These are phyloP conservation scores for Candida schatavii DNA, from an alignment of 805 yeast species.

Conservation along the genomic window DNA sequence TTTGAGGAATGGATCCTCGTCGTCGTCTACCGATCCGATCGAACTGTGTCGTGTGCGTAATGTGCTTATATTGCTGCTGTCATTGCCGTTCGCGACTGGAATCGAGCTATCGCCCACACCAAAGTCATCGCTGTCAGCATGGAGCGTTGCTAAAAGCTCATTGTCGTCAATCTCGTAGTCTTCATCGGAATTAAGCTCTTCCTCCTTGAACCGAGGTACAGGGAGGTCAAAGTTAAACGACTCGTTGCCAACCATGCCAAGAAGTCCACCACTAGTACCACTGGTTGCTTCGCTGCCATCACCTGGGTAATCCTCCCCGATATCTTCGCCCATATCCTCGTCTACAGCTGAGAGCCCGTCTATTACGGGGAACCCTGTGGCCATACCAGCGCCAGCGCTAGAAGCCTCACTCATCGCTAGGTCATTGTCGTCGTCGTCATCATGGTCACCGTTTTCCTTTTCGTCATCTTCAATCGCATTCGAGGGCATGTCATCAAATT, in stretches of 20 bases:
- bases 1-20: conserved; percentile 35
- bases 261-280: conserved; percentile 15
- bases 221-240: conserved; percentile 4
- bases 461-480: conserved; percentile 18
- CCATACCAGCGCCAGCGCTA: conserved; percentile 17
- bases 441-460: conserved; percentile 19
- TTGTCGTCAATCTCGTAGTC: conserved; percentile 60
- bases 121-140: conserved; percentile 46
- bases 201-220: conserved; percentile 52
- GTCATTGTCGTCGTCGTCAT: conserved; percentile 12
- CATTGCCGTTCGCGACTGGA: conserved; percentile 8
- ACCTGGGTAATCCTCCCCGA: conserved; percentile 8
- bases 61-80: conserved; percentile 4
- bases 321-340: conserved; percentile 64
- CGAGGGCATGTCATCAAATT: conserved; percentile 32
- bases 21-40: conserved; percentile 31
- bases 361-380: background rate
- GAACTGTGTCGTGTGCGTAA: conserved; percentile 22
- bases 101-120: conserved; percentile 7
- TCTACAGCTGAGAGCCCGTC: conserved; percentile 18
- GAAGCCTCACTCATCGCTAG: conserved; percentile 17
- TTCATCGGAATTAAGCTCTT: conserved; percentile 53
- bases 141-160: conserved; percentile 44
- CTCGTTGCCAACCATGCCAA: conserved; percentile 9
- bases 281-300: conserved; percentile 3